Evolutionary conservation across 2,329 filamentous ascomycete genomes (phyloP), one percentile per base, ranked within the genome.

Genomic region (Phaeosphaeriaceae sp.): DNA sequence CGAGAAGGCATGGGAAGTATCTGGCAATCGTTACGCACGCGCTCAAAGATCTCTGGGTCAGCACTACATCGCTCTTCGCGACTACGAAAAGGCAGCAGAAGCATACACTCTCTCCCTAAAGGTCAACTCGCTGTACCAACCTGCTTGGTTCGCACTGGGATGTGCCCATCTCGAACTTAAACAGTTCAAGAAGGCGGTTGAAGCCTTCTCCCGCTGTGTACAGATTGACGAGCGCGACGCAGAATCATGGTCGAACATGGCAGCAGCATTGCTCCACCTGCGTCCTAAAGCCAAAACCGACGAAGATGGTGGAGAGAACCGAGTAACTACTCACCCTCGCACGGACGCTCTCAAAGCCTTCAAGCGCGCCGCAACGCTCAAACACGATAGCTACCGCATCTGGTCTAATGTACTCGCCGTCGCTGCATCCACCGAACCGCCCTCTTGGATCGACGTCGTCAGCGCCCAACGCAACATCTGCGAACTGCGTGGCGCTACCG

Each of bases 321-420:
- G 56, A 31, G 60, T 74, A 1, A 74, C 73, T 7, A 68, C 60
- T 15, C 73, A 77, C 31, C 86, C 88, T 0, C 85, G 93, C 1
- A 81, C 85, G 0, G 92, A 96, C 72, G 89, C 95, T 0, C 85
- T 99, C 0, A 83, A 86, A 6, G 94, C 95, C 0, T 92, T 96
- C 77, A 95, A 96, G 74, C 90, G 91, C 62, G 95, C 93, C 10
- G 92, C 93, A 0, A 85, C 86, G 4, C 86, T 97, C 22, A 92
- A 96, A 51, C 86, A 92, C 76, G 89, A 93, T 68, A 94, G 94
- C 79, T 91, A 90, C 85, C 89, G 92, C 67, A 97, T 99, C 76
- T 98, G 94, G 94, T 92, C 96, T 74, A 99, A 99, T 70, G 90
- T 98, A 17, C 86, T 99, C 56, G 95, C 93, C 0, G 89, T 98